phyloP scores from a whole-genome alignment of 768 basidiomycete species.

The Pleurotus tuber-regium region DNA sequence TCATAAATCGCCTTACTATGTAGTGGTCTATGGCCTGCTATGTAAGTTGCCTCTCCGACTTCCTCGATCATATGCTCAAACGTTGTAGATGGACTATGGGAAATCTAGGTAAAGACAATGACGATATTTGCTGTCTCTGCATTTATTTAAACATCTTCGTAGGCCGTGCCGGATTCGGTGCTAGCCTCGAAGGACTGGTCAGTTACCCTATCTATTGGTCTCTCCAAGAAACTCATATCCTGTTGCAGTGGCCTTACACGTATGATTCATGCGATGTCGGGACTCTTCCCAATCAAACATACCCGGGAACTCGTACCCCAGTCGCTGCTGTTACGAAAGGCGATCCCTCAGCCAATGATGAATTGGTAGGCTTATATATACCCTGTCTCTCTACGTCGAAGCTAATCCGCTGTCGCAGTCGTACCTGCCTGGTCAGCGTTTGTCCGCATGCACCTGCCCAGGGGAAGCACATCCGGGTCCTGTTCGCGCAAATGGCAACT shows the following conservation, averaged over 20 bases:
- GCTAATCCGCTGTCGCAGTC: conserved; percentile 33
- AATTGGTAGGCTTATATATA: conserved; percentile 26
- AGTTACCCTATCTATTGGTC: conserved; percentile 20
- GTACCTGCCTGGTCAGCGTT: conserved; percentile 65
- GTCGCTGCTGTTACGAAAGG: conserved; percentile 39
- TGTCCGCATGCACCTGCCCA: conserved; percentile 38
- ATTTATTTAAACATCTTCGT: conserved; percentile 31
- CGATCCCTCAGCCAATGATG: conserved; percentile 37
- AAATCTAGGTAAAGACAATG: conserved; percentile 48
- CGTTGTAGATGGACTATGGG: conserved; percentile 39
- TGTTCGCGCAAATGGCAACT: conserved; percentile 44
- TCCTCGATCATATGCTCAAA: neutral
- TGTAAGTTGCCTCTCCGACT: conserved; percentile 20
- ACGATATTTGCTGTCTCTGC: conserved; percentile 16
- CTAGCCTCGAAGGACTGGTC: conserved; percentile 61
- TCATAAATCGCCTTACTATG: neutral
- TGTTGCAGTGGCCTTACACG: conserved; percentile 58
- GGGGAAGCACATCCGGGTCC: conserved; percentile 44
- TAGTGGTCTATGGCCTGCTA: conserved; percentile 37
- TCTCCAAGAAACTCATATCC: no score
- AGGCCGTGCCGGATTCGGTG: conserved; percentile 72
- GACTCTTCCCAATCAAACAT: conserved; percentile 73
- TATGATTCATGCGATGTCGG: conserved; percentile 80
- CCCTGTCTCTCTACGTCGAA: neutral
- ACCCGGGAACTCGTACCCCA: conserved; percentile 51